phyloP scores from a whole-genome alignment of 2,329 filamentous ascomycete genomes.

The Ceratocystis eucalypticola region DNA sequence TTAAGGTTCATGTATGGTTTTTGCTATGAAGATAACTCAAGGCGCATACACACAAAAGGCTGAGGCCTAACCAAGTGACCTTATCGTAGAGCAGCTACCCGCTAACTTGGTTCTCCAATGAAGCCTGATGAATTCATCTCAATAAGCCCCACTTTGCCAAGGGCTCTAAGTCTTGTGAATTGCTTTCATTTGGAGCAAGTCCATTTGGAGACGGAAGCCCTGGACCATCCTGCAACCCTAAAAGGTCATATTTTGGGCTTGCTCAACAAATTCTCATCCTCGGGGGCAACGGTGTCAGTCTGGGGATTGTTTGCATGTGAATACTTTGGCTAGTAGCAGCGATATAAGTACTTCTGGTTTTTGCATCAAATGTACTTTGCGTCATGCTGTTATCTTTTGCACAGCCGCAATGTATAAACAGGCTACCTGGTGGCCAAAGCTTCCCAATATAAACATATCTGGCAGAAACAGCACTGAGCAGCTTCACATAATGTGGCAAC shows the following conservation, averaged over 20 bases:
- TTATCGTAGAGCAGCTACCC: background rate
- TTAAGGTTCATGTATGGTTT: too few species aligned
- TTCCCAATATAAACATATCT: background rate
- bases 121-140: background rate
- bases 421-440: background rate
- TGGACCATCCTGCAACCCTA: background rate
- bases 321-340: background rate
- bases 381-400: background rate
- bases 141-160: background rate
- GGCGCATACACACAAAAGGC: background rate
- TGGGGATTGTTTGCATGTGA: background rate
- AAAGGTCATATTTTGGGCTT: background rate
- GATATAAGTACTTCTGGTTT: background rate
- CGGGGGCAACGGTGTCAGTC: too few species aligned
- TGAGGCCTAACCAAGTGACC: background rate
- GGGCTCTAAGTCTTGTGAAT: background rate
- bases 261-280: background rate
- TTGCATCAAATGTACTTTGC: background rate
- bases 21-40: too few species aligned
- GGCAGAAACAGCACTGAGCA: background rate
- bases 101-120: background rate
- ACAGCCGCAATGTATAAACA: background rate
- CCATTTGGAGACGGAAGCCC: background rate
- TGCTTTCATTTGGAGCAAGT: background rate
- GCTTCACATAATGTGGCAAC: background rate